Evolutionary conservation across 768 basidiomycete species (phyloP), one percentile per base, ranked within the genome.

Genomic region (Collybia nuda): DNA sequence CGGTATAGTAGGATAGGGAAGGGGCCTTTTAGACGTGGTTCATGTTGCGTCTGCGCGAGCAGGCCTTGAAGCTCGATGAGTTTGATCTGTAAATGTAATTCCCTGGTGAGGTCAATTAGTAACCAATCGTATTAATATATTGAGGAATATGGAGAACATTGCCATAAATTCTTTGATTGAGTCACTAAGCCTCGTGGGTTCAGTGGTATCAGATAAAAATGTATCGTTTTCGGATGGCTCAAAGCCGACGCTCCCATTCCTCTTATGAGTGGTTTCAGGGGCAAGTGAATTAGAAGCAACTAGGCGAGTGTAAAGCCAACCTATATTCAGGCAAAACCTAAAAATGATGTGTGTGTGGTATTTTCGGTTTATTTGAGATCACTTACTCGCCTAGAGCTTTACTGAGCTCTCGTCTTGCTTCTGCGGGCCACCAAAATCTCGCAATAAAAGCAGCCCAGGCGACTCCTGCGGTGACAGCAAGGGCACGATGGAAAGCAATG

Each of bases 371-470:
- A 11, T 26, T 23, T 6, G 18, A 12, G 7, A 15, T 32, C 12
- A 54, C 62, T 54, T 48, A 96, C 93, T 98, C 94, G 71, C 92
- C 87, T 5, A 98, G 76, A 0, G 84, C 86, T 53, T 84, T 85
- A 41, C 86, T 83, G 3, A 99, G 73, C 67, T 98, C 96, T 36
- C 89, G 75, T 40, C 96, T 74, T 0, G 97, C 97, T 61, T 97
- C 95, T 7, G 90, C 82, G 1, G 97, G 97, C 96, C 95, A 98
- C 90, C 94, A 93, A 55, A 88, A 87, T 41, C 92, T 75, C 4
- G 91, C 93, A 18, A 97, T 84, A 43, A 98, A 69, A 2, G 86
- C 80, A 0, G 94, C 94, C 90, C 91, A 98, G 1, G 95, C 62
- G 2, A 94, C 91, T 6, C 96, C 97, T 6, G 80, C 78, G 0